Conservation (phyloP, 1,284 basidiomycete species). For the Trichosporon sp. region DNA sequence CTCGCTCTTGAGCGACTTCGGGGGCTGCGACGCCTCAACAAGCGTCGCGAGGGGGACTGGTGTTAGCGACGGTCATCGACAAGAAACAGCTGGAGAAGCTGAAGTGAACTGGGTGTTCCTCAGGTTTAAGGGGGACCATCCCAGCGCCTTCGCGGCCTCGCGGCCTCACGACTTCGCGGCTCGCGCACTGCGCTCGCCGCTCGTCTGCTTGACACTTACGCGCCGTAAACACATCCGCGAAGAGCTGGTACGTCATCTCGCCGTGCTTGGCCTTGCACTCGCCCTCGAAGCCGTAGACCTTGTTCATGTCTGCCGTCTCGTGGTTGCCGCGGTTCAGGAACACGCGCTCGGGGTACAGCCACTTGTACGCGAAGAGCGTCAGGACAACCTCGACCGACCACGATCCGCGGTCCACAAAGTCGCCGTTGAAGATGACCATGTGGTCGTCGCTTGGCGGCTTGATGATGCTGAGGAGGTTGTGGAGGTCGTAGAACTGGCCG, state of each 20-base stretch:
- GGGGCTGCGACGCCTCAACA: slow-evolving; percentile 69
- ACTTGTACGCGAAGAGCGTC: slow-evolving; percentile 94
- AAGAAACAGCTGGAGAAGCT: too few species aligned
- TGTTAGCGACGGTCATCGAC: slow-evolving; percentile 3
- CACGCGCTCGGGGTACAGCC: slow-evolving; percentile 85
- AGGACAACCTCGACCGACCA: slow-evolving; percentile 96
- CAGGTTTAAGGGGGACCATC: too few species aligned
- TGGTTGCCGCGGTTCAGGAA: slow-evolving; percentile 96
- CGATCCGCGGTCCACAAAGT: slow-evolving; percentile 94
- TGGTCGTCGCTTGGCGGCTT: slow-evolving; percentile 79
- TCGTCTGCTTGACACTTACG: slow-evolving; percentile 61
- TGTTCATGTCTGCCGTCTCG: slow-evolving; percentile 78
- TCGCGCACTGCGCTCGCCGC: neutral
- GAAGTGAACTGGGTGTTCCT: too few species aligned
- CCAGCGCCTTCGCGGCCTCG: too few species aligned
- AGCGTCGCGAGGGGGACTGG: slow-evolving; percentile 88
- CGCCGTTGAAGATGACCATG: slow-evolving; percentile 86
- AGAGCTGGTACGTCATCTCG: slow-evolving; percentile 84
- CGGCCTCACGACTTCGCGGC: neutral
- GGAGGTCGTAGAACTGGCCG: slow-evolving; percentile 88
- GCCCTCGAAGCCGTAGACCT: slow-evolving; percentile 90
- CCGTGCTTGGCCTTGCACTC: slow-evolving; percentile 95
- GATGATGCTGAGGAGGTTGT: slow-evolving; percentile 84
- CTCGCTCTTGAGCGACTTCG: slow-evolving; percentile 59
- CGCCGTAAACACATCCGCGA: slow-evolving; percentile 86